Evolutionary conservation across 2,329 filamentous ascomycete genomes (phyloP).

Genomic region (Stemphylium beticola): DNA sequence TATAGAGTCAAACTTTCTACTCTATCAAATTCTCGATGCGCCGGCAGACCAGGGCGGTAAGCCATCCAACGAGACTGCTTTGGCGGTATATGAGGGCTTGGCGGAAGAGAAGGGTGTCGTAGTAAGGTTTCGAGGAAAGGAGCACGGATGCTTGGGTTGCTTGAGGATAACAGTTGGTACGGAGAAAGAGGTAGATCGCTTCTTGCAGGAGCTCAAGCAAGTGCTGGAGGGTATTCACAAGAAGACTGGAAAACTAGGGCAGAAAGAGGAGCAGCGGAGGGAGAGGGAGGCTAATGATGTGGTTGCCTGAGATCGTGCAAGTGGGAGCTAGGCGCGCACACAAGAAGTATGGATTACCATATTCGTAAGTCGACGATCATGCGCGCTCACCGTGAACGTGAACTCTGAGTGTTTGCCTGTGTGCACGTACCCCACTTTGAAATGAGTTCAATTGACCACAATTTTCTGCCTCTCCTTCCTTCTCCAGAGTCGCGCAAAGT

Average conservation of each 20-base stretch:
- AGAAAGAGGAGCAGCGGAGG: conserved; percentile 52
- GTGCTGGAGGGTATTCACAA: conserved; percentile 58
- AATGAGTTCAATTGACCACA: no score
- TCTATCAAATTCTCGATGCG: conserved; percentile 83
- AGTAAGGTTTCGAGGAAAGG: conserved; percentile 90
- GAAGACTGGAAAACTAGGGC: conserved; percentile 38
- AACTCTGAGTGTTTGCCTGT: no score
- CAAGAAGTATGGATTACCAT: no score
- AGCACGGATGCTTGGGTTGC: conserved; percentile 87
- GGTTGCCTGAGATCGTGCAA: conserved; percentile 48
- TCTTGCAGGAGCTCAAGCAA: conserved; percentile 70
- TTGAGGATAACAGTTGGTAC: conserved; percentile 92
- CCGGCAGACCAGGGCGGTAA: conserved; percentile 62
- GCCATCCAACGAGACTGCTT: conserved; percentile 78
- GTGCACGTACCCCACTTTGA: no score
- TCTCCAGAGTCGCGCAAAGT: no score
- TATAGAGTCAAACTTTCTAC: conserved; percentile 81
- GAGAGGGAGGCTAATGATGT: conserved; percentile 59
- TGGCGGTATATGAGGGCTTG: conserved; percentile 81
- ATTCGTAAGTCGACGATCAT: no score
- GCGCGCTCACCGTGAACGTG: no score
- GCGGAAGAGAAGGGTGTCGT: conserved; percentile 89
- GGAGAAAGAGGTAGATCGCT: conserved; percentile 79
- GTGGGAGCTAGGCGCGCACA: no score
- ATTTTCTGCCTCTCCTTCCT: no score